phyloP scores from a whole-genome alignment of 2,329 filamentous ascomycete genomes.

The Hymenoscyphus fructigenus region DNA sequence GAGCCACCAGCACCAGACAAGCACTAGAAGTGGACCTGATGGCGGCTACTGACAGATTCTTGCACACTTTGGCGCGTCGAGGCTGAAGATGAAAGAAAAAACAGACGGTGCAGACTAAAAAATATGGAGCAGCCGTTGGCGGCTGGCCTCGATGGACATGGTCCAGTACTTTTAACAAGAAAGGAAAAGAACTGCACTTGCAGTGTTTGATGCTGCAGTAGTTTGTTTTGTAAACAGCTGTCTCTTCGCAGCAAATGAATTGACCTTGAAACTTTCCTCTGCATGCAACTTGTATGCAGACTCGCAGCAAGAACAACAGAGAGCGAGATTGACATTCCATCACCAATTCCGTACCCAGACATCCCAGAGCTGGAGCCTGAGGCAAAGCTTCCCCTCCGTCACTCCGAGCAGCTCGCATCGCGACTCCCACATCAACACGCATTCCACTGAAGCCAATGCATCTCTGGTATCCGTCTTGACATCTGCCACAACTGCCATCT shows the following conservation, averaged over 20 bases:
- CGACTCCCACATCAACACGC: background rate
- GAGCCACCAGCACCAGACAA: background rate
- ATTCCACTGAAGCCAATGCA: constrained; percentile 10
- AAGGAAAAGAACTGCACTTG: background rate
- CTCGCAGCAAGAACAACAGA: constrained; percentile 14
- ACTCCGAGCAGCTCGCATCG: constrained; percentile 5
- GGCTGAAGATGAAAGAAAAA: too few relatives aligned
- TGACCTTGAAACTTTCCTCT: constrained; percentile 5
- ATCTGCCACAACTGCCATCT: background rate
- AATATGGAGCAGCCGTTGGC: background rate
- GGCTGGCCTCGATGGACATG: background rate
- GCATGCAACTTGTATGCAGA: constrained; percentile 8
- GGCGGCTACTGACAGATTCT: too few relatives aligned
- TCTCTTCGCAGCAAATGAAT: constrained; percentile 2
- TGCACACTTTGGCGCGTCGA: too few relatives aligned
- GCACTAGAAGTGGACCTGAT: too few relatives aligned
- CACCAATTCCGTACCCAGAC: too few relatives aligned
- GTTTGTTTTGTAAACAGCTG: constrained; percentile 11
- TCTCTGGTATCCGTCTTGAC: background rate
- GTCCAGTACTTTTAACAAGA: background rate
- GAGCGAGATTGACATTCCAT: constrained; percentile 13
- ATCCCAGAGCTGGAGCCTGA: background rate
- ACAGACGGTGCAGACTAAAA: background rate
- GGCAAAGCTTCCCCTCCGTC: background rate
- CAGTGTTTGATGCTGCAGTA: constrained; percentile 1